Evolutionary conservation across 1,284 basidiomycete genomes (phyloP).

Genomic region (Crucibulum parvulum): DNA sequence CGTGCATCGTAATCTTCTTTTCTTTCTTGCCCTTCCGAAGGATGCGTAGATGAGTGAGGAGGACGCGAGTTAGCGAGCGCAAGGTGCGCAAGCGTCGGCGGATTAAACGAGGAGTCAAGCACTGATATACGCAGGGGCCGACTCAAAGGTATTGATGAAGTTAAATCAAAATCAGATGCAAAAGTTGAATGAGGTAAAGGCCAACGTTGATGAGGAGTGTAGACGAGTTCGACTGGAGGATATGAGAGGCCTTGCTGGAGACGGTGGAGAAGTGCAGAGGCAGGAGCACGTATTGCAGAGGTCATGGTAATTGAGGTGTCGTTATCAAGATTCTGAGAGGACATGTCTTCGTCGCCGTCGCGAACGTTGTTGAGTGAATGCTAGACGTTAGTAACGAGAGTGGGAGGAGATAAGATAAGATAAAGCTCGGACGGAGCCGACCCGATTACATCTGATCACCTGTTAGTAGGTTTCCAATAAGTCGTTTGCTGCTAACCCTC

Average conservation of each 20-base stretch:
- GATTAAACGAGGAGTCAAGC: slow-evolving; percentile 95
- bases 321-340: too few species aligned
- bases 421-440: too few species aligned
- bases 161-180: background rate
- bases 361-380: too few species aligned
- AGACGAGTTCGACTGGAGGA: slow-evolving; percentile 57
- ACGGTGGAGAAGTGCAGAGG: slow-evolving; percentile 44
- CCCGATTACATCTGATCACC: too few species aligned
- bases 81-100: slow-evolving; percentile 89
- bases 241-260: slow-evolving; percentile 52
- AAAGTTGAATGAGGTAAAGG: slow-evolving; percentile 43
- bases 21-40: too few species aligned
- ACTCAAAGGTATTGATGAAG: slow-evolving; percentile 2
- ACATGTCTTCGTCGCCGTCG: too few species aligned
- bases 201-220: slow-evolving; percentile 62
- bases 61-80: slow-evolving; percentile 69
- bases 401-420: too few species aligned
- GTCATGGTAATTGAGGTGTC: too few species aligned
- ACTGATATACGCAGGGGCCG: slow-evolving; percentile 61
- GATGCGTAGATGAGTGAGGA: slow-evolving; percentile 3
- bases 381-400: too few species aligned
- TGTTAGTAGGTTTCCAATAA: too few species aligned
- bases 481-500: too few species aligned
- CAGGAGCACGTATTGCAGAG: slow-evolving; percentile 21
- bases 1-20: too few species aligned